Conservation (phyloP, 2,329 filamentous ascomycete genomes). For the Huntiella abstrusa region DNA sequence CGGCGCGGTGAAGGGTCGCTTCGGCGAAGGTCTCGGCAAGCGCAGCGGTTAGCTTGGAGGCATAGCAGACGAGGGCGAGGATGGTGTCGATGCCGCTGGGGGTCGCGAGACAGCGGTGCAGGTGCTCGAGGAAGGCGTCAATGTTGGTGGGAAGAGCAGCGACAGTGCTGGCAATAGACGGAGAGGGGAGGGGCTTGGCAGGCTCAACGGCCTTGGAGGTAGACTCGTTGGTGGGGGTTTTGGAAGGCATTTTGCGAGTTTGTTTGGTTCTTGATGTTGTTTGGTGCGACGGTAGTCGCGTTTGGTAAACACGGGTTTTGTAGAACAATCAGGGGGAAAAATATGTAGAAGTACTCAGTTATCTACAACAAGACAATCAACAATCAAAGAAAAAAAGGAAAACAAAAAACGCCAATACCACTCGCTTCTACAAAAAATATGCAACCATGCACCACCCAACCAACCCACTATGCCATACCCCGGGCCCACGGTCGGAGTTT, state of each 20-base stretch:
- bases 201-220: conserved; percentile 4
- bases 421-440: too few species aligned
- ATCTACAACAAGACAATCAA: too few species aligned
- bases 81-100: conserved; percentile 50
- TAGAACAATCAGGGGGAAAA: neutral
- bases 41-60: conserved; percentile 34
- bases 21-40: conserved; percentile 34
- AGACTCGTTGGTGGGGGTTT: neutral
- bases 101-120: conserved; percentile 46
- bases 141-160: conserved; percentile 20
- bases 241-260: neutral
- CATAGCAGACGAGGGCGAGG: conserved; percentile 51
- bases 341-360: too few species aligned
- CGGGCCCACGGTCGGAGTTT: too few species aligned
- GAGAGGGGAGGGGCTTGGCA: conserved; percentile 2
- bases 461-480: too few species aligned
- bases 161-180: conserved; percentile 14
- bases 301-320: neutral
- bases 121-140: conserved; percentile 35
- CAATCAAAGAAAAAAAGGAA: too few species aligned
- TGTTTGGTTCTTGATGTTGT: too few species aligned
- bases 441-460: too few species aligned
- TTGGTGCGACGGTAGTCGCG: too few species aligned
- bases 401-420: too few species aligned
- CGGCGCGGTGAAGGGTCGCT: conserved; percentile 35